Evolutionary conservation across 2,329 filamentous ascomycete species (phyloP).

Genomic region (Colletotrichum spaethianum): DNA sequence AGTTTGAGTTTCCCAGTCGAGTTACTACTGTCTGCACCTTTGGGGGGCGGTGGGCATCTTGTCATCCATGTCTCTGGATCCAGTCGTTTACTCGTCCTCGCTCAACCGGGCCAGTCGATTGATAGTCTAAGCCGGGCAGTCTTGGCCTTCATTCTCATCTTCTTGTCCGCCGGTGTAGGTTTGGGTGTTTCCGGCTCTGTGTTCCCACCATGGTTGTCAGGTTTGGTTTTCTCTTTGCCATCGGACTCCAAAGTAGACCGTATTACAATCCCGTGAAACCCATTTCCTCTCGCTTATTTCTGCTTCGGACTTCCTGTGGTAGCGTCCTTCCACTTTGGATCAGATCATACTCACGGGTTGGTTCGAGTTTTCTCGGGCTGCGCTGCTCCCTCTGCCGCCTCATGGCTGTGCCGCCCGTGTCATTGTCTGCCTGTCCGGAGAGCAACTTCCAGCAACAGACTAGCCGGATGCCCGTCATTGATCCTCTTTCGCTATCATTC

Average conservation of each 20-base stretch:
- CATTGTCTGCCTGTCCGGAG: neutral
- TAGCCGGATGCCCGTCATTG: slow-evolving; percentile 8
- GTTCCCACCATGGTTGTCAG: neutral
- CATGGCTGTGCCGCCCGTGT: too few species aligned
- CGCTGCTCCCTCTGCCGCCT: too few species aligned
- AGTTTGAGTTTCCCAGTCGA: neutral
- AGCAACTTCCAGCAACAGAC: slow-evolving; percentile 3
- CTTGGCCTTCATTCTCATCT: neutral
- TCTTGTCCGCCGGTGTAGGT: neutral
- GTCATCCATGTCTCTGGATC: neutral
- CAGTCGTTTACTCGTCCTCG: neutral
- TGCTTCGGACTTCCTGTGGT: neutral
- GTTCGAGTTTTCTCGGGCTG: neutral
- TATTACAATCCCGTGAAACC: neutral
- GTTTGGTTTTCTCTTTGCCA: neutral
- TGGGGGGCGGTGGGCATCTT: neutral
- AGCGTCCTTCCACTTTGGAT: neutral
- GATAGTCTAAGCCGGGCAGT: neutral
- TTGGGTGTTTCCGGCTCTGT: neutral
- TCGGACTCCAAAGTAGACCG: neutral
- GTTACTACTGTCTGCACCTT: neutral
- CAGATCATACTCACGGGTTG: neutral
- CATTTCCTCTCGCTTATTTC: neutral
- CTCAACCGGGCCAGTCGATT: neutral
- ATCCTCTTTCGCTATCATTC: neutral